phyloP scores from a whole-genome alignment of 2,329 filamentous ascomycete genomes.

The Clonostachys solani region DNA sequence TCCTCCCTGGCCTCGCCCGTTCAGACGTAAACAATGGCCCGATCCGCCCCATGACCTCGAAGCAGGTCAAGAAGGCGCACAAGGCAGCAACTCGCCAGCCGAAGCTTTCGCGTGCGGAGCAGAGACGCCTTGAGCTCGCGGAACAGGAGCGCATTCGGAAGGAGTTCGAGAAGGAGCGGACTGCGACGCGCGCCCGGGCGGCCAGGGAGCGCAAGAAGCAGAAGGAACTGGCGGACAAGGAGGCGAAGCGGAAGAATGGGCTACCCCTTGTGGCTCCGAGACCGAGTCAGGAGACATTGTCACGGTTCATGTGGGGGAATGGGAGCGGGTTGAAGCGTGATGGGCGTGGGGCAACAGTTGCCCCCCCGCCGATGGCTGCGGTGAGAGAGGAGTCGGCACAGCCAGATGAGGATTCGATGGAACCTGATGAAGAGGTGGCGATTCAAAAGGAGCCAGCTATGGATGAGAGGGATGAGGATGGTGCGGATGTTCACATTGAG shows the following conservation, averaged over 20 bases:
- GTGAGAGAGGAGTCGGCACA: too few species aligned
- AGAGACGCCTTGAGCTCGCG: constrained; percentile 28
- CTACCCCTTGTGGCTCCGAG: constrained; percentile 49
- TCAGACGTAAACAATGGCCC: background rate
- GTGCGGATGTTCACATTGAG: too few species aligned
- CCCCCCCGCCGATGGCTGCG: too few species aligned
- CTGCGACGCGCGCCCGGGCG: constrained; percentile 39
- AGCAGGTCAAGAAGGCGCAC: constrained; percentile 33
- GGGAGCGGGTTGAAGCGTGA: constrained; percentile 22
- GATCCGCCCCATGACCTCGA: constrained; percentile 34
- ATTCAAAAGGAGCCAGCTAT: too few species aligned
- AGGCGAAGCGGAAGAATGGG: constrained; percentile 46
- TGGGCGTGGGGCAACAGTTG: constrained; percentile 6
- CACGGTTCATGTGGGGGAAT: constrained; percentile 41
- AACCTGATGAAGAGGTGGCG: too few species aligned
- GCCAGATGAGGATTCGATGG: too few species aligned
- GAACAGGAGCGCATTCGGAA: constrained; percentile 52
- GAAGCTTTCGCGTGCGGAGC: constrained; percentile 34
- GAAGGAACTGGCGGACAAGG: constrained; percentile 42
- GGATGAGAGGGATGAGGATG: too few species aligned
- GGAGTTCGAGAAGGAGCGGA: constrained; percentile 45
- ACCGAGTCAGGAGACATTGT: constrained; percentile 54
- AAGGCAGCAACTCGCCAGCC: constrained; percentile 23
- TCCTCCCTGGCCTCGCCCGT: constrained; percentile 26
- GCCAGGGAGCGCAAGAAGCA: constrained; percentile 51